Evolutionary conservation across 805 yeast species (phyloP).

Genomic region (Candida mattraensis): DNA sequence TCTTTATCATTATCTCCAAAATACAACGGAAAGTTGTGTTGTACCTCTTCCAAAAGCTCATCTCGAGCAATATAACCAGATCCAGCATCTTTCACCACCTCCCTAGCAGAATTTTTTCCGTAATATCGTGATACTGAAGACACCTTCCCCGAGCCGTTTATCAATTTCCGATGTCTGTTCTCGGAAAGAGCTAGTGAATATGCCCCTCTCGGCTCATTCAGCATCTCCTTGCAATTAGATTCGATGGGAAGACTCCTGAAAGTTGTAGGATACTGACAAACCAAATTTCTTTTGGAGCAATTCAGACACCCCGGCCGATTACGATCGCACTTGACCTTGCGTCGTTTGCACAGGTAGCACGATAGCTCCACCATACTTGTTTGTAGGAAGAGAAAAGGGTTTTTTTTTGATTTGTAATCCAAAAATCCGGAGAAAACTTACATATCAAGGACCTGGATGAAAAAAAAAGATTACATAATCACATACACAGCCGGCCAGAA

Average conservation of each 20-base stretch:
- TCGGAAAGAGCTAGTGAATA: too few species aligned
- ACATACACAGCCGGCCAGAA: neutral
- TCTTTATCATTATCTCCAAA: slow-evolving; percentile 7
- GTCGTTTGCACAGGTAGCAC: slow-evolving; percentile 9
- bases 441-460: too few species aligned
- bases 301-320: slow-evolving; percentile 7
- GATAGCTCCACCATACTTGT: slow-evolving; percentile 8
- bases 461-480: too few species aligned
- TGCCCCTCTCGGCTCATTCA: too few species aligned
- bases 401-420: too few species aligned
- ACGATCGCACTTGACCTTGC: slow-evolving; percentile 14
- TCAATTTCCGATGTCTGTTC: too few species aligned
- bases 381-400: neutral
- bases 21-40: slow-evolving; percentile 4
- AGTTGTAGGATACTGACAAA: slow-evolving; percentile 10
- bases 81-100: slow-evolving; percentile 2
- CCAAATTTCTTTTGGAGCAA: slow-evolving; percentile 4
- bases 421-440: too few species aligned
- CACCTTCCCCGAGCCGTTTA: too few species aligned
- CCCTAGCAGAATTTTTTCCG: slow-evolving; percentile 3
- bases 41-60: neutral
- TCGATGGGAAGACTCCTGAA: slow-evolving; percentile 8
- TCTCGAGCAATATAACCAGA: neutral
- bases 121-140: slow-evolving; percentile 2
- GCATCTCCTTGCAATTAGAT: too few species aligned